phyloP scores from a whole-genome alignment of 495 filamentous ascomycete genomes.

The Hyaloscypha bicolor region DNA sequence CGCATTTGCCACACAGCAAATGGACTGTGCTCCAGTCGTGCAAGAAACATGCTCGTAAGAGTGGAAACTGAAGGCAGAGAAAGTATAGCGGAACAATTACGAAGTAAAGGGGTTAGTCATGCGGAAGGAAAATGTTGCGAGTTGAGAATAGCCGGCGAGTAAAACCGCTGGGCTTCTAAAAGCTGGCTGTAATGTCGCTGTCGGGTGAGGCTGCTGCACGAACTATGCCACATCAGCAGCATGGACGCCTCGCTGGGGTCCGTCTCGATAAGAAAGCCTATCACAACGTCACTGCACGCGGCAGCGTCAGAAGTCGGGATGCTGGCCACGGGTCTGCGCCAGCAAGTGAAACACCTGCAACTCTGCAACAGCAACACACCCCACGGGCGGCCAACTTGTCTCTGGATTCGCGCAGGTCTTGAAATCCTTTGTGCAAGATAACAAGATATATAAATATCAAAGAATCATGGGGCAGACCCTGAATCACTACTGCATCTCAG shows the following conservation, averaged over 20 bases:
- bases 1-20: background rate
- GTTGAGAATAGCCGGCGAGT: background rate
- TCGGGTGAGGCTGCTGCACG: background rate
- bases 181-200: background rate
- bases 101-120: background rate
- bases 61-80: too few relatives aligned
- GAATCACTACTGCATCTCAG: background rate
- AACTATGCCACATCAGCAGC: background rate
- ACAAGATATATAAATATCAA: background rate
- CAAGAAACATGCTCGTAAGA: background rate
- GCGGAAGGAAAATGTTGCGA: background rate
- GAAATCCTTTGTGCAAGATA: background rate
- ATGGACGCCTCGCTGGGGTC: too few relatives aligned
- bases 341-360: background rate
- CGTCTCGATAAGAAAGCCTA: background rate
- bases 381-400: background rate
- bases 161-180: background rate
- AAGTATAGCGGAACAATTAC: background rate
- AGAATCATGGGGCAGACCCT: background rate
- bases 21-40: background rate
- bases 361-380: background rate
- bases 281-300: background rate
- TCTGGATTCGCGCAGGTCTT: background rate
- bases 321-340: background rate
- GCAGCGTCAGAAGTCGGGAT: background rate